Base-by-base conservation (phyloP, 305 asterid genomes). In the Rubia occidens region DNA sequence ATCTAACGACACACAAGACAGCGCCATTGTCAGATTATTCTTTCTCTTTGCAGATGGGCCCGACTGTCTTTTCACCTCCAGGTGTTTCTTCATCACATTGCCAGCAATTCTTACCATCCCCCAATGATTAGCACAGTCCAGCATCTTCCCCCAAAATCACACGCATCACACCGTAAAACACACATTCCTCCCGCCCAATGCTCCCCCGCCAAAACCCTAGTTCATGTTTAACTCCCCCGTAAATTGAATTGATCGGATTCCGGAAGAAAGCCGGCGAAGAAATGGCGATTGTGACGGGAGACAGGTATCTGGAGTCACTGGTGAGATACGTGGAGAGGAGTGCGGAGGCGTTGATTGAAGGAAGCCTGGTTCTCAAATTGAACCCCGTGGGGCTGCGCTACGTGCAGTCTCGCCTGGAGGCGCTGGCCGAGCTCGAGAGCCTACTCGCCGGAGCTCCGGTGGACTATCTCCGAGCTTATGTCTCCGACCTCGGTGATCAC, bases 401-500 rank as follows among this genome's bases (percentile, higher is more conserved):
- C 75, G 98, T 93, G 66, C 88, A 90, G 66, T 93, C 98, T 13
- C 80, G 96, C 76, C 85, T 93, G n/a, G 96, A 93, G 71, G 93
- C 96, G 39, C 64, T 93, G 69, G 84, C 82, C 77, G 98, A 90
- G 85, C 85, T 93, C 35, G 98, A 93, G 79, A 82, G 91, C 73
- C 81, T 93, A 78, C 74, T 90, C 53, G 70, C 88, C 67, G 98
- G 97, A 51, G 98, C 98, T 68, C 98, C 98, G 39, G 95, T 93
- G 21, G 98, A 93, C 82, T 93, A 93, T 79, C 77, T 93, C 76
- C 91, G 98, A 51, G 98, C 98, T 4, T 93, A 93, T 69, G 88
- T 93, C 51, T 90, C 97, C 37, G 98, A 93, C 83, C 85, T 93
- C 67, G 98, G 98, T 6, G 98, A 93, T 80, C 94, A 93, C 82